phyloP scores from a whole-genome alignment of 352 stramenopile species.

The Pythium utonaiense region DNA sequence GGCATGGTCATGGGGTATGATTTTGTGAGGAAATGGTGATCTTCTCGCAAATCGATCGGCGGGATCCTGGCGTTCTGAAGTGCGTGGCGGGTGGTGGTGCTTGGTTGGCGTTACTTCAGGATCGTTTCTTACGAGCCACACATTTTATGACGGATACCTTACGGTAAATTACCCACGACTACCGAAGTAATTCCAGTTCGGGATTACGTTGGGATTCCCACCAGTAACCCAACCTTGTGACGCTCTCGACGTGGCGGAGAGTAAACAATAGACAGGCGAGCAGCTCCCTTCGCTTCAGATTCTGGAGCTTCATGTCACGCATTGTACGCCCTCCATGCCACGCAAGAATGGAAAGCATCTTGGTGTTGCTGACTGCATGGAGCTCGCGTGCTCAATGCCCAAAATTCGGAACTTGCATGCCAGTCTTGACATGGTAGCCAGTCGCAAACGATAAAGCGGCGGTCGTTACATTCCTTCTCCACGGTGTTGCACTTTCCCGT shows the following conservation, averaged over 20 bases:
- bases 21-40: neutral
- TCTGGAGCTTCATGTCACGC: no score
- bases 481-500: neutral
- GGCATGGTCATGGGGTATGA: neutral
- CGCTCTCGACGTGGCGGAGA: slow-evolving; percentile 17
- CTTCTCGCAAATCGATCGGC: neutral
- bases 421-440: neutral
- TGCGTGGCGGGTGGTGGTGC: slow-evolving; percentile 20
- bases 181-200: slow-evolving; percentile 10
- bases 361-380: neutral
- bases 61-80: slow-evolving; percentile 11
- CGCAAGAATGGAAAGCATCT: neutral
- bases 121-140: slow-evolving; percentile 13
- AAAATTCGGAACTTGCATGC: neutral
- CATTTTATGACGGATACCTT: slow-evolving; percentile 21
- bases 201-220: no score
- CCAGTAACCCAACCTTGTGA: slow-evolving; percentile 14
- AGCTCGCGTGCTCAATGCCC: neutral
- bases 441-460: neutral
- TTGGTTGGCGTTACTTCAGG: slow-evolving; percentile 23
- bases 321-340: neutral
- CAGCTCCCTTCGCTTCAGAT: slow-evolving; percentile 3
- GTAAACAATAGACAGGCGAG: neutral
- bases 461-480: slow-evolving; percentile 12
- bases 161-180: slow-evolving; percentile 14